These are phyloP conservation scores for Chiua virens DNA, from an alignment of 768 basidiomycete genomes.

Conservation along the genomic window DNA sequence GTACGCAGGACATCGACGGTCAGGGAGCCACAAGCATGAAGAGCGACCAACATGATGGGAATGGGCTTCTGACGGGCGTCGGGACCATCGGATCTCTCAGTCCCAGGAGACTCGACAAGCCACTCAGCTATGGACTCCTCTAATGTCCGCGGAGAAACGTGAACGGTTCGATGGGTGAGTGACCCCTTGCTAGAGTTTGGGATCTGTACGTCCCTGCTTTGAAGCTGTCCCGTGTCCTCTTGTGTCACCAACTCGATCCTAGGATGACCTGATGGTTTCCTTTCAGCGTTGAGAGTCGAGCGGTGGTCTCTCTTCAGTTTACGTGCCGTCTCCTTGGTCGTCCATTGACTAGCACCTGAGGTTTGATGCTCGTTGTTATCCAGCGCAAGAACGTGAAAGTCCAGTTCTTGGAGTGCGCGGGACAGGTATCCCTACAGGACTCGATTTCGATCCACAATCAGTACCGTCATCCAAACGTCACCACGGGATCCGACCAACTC, in stretches of 20 bases:
- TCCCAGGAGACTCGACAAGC: constrained; percentile 34
- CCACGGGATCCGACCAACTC: constrained; percentile 8
- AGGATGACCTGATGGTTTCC: background rate
- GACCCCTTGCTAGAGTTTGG: constrained; percentile 24
- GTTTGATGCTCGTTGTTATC: constrained; percentile 63
- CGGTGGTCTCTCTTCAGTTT: constrained; percentile 14
- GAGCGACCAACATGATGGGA: constrained; percentile 62
- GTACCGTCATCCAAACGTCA: background rate
- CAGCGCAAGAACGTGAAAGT: constrained; percentile 59
- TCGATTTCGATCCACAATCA: background rate
- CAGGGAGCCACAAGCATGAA: constrained; percentile 77
- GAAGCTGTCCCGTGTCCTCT: background rate
- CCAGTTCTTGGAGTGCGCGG: constrained; percentile 40
- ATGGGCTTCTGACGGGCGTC: constrained; percentile 8
- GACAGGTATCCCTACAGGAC: constrained; percentile 59
- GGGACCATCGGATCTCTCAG: background rate
- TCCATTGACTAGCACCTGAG: constrained; percentile 52
- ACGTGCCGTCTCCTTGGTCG: constrained; percentile 23
- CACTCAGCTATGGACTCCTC: constrained; percentile 50
- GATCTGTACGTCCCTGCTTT: background rate
- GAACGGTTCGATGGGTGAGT: constrained; percentile 56
- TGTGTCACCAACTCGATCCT: background rate
- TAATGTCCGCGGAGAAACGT: constrained; percentile 52
- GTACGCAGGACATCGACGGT: constrained; percentile 65
- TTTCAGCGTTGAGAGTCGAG: background rate